Percentiles rank a stretch among this genome's conserved stretches.
Conservation (phyloP, 495 filamentous ascomycete genomes). For the Aspergillus homomorphus region DNA sequence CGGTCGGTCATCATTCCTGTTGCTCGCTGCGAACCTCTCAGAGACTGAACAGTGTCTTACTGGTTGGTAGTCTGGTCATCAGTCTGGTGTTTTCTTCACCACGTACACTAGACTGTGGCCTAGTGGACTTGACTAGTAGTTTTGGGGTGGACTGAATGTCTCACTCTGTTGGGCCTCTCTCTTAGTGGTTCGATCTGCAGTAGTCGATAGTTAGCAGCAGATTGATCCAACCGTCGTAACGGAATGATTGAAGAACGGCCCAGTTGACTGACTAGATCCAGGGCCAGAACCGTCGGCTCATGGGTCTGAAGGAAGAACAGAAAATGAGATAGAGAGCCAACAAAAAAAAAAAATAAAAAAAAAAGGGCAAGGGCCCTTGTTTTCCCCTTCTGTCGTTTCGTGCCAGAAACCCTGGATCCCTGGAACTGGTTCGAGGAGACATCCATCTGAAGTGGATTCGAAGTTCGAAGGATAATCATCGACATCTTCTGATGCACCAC, state of each 20-base stretch:
- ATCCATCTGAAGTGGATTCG: neutral
- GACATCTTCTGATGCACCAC: neutral
- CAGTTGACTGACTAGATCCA: constrained; percentile 2
- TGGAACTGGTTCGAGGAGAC: constrained; percentile 17
- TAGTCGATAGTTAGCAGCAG: neutral
- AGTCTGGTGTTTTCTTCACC: neutral
- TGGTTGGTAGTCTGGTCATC: too few relatives aligned
- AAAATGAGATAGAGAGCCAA: neutral
- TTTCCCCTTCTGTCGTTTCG: neutral
- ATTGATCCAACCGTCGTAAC: neutral
- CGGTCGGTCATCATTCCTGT: neutral
- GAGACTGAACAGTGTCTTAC: too few relatives aligned
- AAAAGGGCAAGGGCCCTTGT: neutral
- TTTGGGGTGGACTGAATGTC: neutral
- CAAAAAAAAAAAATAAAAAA: neutral
- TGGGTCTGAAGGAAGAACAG: neutral
- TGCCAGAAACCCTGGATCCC: constrained; percentile 13
- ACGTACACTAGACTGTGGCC: neutral
- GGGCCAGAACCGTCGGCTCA: constrained; percentile 3
- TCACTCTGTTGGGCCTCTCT: neutral
- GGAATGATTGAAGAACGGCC: constrained; percentile 7
- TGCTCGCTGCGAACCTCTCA: neutral
- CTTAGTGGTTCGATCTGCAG: neutral
- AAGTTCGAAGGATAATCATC: neutral
- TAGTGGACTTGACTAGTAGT: neutral